A percentile compares a stretch with the other conserved stretches of the same genome.
phyloP scores from a whole-genome alignment of 2,329 filamentous ascomycete species.

The Tolypocladium ophioglossoides region DNA sequence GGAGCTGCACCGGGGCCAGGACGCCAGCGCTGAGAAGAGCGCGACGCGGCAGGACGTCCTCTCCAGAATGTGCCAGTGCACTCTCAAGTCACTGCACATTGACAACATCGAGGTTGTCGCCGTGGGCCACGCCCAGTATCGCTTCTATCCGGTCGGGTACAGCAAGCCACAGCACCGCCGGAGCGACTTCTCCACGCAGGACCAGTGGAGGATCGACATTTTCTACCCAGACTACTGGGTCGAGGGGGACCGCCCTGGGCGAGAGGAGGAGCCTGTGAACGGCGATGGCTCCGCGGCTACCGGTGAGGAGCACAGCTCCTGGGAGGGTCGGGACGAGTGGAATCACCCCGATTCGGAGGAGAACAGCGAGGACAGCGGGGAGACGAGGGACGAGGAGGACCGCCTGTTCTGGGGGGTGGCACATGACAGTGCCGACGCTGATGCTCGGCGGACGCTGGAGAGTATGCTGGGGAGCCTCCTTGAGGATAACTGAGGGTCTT shows the following conservation, averaged over 20 bases:
- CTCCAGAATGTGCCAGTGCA: background rate
- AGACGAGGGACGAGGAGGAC: too few relatives aligned
- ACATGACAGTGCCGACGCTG: too few relatives aligned
- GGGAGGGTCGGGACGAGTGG: background rate
- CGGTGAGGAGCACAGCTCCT: background rate
- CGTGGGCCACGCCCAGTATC: background rate
- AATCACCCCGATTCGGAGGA: background rate
- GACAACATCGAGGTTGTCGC: background rate
- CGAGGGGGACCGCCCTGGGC: background rate
- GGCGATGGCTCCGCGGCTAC: background rate
- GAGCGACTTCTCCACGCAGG: background rate
- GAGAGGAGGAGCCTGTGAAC: background rate
- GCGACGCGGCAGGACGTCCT: background rate
- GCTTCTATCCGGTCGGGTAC: background rate
- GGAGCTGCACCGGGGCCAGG: background rate
- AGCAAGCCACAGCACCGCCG: slow-evolving; percentile 1
- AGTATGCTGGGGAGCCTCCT: background rate
- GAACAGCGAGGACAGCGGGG: background rate
- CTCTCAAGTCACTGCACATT: background rate
- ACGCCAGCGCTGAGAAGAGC: background rate
- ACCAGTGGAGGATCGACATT: background rate
- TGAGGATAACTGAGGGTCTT: too few relatives aligned
- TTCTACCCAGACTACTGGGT: slow-evolving; percentile 2
- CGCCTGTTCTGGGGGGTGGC: too few relatives aligned
- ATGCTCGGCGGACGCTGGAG: background rate